A percentile compares a stretch with the other conserved stretches of the same genome.
Evolutionary conservation across 2,329 filamentous ascomycete species (phyloP).

Genomic region (Hypoxylon sp.): DNA sequence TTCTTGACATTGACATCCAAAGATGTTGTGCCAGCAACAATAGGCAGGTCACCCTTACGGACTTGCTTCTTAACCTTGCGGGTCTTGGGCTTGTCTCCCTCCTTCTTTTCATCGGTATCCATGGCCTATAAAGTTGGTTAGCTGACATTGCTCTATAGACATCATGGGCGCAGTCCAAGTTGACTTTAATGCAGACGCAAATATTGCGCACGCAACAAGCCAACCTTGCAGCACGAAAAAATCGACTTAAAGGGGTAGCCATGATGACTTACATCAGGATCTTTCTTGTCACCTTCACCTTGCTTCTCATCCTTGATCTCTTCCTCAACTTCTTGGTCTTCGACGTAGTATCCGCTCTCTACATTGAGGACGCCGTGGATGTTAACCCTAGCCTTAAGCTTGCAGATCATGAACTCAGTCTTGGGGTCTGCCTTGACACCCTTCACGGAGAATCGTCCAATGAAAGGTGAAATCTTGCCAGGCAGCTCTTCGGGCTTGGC

Average conservation of each 20-base stretch:
- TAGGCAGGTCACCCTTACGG: constrained; percentile 93
- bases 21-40: constrained; percentile 85
- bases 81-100: constrained; percentile 79
- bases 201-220: neutral
- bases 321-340: constrained; percentile 97
- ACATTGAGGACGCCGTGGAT: constrained; percentile 96
- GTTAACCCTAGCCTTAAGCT: constrained; percentile 97
- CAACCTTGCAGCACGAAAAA: neutral
- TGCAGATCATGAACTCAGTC: constrained; percentile 99
- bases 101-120: constrained; percentile 81
- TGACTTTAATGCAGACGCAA: no score
- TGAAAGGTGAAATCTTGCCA: constrained; percentile 93
- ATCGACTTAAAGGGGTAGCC: neutral
- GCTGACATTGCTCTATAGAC: constrained; percentile 38
- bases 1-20: constrained; percentile 79
- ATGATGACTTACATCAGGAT: constrained; percentile 77
- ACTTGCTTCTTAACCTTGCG: constrained; percentile 99
- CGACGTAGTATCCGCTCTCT: constrained; percentile 97
- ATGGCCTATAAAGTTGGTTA: constrained; percentile 72
- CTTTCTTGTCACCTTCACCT: constrained; percentile 71
- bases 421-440: constrained; percentile 93
- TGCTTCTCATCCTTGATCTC: constrained; percentile 81
- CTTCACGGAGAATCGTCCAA: constrained; percentile 98
- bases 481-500: constrained; percentile 88
- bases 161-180: neutral